Evolutionary conservation across 768 basidiomycete genomes (phyloP).

Genomic region (Tricholoma flavovirens): DNA sequence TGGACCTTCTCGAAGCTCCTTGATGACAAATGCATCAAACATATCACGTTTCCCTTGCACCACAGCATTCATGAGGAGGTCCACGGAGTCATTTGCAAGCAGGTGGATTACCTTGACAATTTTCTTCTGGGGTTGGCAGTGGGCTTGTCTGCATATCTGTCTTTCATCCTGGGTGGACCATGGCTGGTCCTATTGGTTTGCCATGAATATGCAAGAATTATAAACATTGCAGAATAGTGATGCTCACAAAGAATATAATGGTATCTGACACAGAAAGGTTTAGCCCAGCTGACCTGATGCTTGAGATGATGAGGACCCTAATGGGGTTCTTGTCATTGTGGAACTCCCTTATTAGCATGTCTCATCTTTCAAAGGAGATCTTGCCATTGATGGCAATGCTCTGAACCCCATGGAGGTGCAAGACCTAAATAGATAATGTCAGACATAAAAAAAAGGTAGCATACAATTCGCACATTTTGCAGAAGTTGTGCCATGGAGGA

Average conservation of each 20-base stretch:
- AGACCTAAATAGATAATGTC: not conserved
- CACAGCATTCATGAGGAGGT: conserved; percentile 7
- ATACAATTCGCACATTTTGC: conserved; percentile 10
- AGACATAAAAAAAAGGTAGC: not conserved
- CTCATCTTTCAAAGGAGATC: conserved; percentile 4
- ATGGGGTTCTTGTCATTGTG: conserved; percentile 5
- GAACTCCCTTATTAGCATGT: conserved; percentile 11
- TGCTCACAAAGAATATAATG: conserved; percentile 21
- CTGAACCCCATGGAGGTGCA: not conserved
- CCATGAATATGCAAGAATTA: not conserved
- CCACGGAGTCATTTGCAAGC: too few species aligned
- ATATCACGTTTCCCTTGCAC: conserved; percentile 10
- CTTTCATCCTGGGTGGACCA: conserved; percentile 15
- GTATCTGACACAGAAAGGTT: conserved; percentile 16
- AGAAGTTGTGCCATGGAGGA: conserved; percentile 12
- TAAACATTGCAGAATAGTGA: not conserved
- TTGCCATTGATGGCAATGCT: conserved; percentile 13
- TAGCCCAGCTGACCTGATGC: conserved; percentile 18
- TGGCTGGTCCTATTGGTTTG: conserved; percentile 9
- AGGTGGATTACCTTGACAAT: not conserved
- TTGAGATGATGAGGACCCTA: conserved; percentile 17
- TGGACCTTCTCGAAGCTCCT: not conserved
- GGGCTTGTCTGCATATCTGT: conserved; percentile 10
- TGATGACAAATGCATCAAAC: conserved; percentile 5
- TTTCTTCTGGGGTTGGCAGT: conserved; percentile 11